phyloP scores from a whole-genome alignment of 192 early-diverging fungal species.

The Radiomyces spectabilis region DNA sequence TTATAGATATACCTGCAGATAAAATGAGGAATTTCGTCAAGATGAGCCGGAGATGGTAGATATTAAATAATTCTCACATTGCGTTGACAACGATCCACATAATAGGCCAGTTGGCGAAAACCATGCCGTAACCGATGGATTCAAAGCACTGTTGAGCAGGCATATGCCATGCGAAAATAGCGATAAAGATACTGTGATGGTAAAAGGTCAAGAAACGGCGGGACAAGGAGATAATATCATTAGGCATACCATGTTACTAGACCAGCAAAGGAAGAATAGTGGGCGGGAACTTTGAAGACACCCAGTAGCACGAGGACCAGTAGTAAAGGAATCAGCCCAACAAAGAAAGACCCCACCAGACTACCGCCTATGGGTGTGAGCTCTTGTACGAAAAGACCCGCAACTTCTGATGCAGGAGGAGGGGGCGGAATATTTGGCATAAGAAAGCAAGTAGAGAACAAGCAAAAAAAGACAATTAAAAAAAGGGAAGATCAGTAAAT shows the following conservation, averaged over 20 bases:
- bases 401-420: background rate
- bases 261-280: slow-evolving; percentile 17
- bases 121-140: slow-evolving; percentile 22
- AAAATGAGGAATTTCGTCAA: too few species aligned
- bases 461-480: too few species aligned
- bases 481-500: too few species aligned
- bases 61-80: slow-evolving; percentile 13
- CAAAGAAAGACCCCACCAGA: slow-evolving; percentile 31
- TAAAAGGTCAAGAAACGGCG: background rate
- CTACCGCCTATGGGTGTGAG: slow-evolving; percentile 24
- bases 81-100: slow-evolving; percentile 37
- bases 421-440: slow-evolving; percentile 14
- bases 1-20: slow-evolving; percentile 25
- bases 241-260: slow-evolving; percentile 22
- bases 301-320: slow-evolving; percentile 25
- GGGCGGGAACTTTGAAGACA: slow-evolving; percentile 19
- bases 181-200: slow-evolving; percentile 22
- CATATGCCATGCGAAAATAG: slow-evolving; percentile 35
- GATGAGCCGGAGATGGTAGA: too few species aligned
- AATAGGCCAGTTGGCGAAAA: slow-evolving; percentile 31
- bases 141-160: slow-evolving; percentile 25
- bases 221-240: background rate
- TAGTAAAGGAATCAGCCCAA: slow-evolving; percentile 26
- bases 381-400: slow-evolving; percentile 21
- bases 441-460: too few species aligned